Evolutionary conservation across 352 stramenopile species (phyloP).

Genomic region (Phytopythium montanum): DNA sequence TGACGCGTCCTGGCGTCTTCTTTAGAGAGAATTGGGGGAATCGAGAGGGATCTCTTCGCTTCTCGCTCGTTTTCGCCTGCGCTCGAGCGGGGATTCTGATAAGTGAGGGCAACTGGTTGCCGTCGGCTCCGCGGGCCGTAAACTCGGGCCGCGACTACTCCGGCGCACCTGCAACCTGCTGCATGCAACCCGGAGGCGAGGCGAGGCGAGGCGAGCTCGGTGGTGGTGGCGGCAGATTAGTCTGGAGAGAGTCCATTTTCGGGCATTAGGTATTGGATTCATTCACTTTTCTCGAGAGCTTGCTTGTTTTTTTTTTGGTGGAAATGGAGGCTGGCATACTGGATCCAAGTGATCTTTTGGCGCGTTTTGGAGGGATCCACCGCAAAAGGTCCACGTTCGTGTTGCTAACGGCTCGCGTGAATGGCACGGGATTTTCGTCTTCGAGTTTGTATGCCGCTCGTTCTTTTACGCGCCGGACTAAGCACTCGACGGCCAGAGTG

Average conservation of each 20-base stretch:
- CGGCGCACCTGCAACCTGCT: neutral
- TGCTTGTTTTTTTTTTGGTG: neutral
- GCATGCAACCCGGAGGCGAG: no score
- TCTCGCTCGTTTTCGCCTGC: slow-evolving; percentile 13
- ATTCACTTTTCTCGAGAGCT: neutral
- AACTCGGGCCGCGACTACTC: slow-evolving; percentile 1
- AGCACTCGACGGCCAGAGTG: neutral
- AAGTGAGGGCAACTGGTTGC: slow-evolving; percentile 17
- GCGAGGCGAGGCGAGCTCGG: no score
- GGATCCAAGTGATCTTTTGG: neutral
- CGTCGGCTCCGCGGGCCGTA: neutral
- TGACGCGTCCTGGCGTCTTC: neutral
- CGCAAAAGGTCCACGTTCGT: neutral
- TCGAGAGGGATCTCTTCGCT: neutral
- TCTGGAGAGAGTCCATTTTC: neutral
- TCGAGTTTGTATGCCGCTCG: neutral
- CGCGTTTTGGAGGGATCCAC: neutral
- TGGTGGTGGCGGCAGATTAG: no score
- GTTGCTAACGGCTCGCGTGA: slow-evolving; percentile 4
- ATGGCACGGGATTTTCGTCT: neutral
- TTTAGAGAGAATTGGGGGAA: neutral
- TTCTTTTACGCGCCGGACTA: slow-evolving; percentile 7
- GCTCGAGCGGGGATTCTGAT: slow-evolving; percentile 21
- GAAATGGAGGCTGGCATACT: neutral
- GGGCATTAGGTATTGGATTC: slow-evolving; percentile 8